Base-by-base conservation (phyloP, 345 rosid species). In the Anastatica hierochuntica region DNA sequence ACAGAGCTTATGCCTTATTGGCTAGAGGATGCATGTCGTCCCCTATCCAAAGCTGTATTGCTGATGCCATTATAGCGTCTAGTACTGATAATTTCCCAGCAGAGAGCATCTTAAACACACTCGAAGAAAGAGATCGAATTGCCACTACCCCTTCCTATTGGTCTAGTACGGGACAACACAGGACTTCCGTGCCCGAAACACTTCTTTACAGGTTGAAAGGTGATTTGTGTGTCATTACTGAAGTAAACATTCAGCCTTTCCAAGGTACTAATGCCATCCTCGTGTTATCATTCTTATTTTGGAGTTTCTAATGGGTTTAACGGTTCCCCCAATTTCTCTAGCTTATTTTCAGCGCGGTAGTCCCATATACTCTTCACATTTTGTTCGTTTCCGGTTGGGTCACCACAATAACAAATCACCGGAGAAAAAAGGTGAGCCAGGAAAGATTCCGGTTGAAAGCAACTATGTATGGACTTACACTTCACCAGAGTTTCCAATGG, bases 1-100 rank as follows among this genome's bases (percentile, higher is more conserved):
- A 92, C 49, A 72, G 81, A 62, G 94, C 51, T 29, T 83, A 72
- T 71, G 72, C 83, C 15, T 83, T 78, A 56, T 59, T 92, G 58
- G 74, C 76, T 49, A 79, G 63, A 49, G 77, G 77, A 16, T 79
- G 61, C 66, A 49, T 40, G 30, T 57, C 75, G 4, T 72, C 75
- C 49, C 54, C 69, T 58, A 21, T 74, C 18, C 33, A 27, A 46
- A 75, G 67, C 58, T 83, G 92, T 68, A 77, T 83, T 34, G 47
- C 23, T 26, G 78, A 72, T 29, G 85, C 95, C 58, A 63, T 92
- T 38, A 11, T 65, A 38, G 98, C 98, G 43, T 92, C 98, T 35
- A 88, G 94, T 73, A 92, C 98, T 43, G 97, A 92, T 72, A 80
- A 88, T 52, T 75, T 60, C 72, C 97, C 90, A 0, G 79, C 57